Percentiles rank a stretch among this genome's conserved stretches.
Conservation (phyloP, 73 alveolate genomes). For the Paramecium primaurelia region DNA sequence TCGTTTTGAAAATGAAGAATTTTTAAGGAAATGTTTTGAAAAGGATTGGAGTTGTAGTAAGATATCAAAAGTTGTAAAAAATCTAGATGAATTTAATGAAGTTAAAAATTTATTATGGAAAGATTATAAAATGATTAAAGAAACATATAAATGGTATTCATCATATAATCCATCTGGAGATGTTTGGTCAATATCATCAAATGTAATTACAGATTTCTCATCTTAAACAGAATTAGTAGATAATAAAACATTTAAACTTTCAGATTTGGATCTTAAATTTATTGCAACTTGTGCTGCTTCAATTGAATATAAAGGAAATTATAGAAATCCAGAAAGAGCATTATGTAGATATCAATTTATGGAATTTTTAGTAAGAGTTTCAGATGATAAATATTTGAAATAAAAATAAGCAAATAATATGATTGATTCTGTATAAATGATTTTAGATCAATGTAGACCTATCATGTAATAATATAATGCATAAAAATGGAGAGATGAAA, state of each 20-base stretch:
- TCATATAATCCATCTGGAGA: conserved; percentile 62
- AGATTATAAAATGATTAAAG: conserved; percentile 51
- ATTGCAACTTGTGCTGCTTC: conserved; percentile 63
- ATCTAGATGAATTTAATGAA: conserved; percentile 55
- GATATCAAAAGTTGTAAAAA: conserved; percentile 59
- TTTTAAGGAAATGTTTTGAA: conserved; percentile 63
- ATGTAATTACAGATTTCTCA: conserved; percentile 61
- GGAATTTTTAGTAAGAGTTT: conserved; percentile 69
- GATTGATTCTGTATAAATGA: conserved; percentile 67
- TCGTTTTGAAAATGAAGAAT: conserved; percentile 64
- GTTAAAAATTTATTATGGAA: conserved; percentile 59
- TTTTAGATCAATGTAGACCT: conserved; percentile 63
- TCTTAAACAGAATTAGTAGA: conserved; percentile 41
- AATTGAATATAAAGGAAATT: conserved; percentile 53
- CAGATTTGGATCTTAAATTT: conserved; percentile 71
- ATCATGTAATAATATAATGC: conserved; percentile 56
- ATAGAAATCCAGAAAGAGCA: conserved; percentile 67
- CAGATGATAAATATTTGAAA: conserved; percentile 64
- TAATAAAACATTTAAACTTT: conserved; percentile 51
- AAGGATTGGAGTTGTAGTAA: conserved; percentile 64
- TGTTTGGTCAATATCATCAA: conserved; percentile 57
- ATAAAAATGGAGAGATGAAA: conserved; percentile 73
- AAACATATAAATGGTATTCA: conserved; percentile 62
- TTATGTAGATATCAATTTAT: conserved; percentile 64
- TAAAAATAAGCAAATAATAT: conserved; percentile 28